phyloP scores from a whole-genome alignment of 2,329 filamentous ascomycete species.

The Xylaria sp. region DNA sequence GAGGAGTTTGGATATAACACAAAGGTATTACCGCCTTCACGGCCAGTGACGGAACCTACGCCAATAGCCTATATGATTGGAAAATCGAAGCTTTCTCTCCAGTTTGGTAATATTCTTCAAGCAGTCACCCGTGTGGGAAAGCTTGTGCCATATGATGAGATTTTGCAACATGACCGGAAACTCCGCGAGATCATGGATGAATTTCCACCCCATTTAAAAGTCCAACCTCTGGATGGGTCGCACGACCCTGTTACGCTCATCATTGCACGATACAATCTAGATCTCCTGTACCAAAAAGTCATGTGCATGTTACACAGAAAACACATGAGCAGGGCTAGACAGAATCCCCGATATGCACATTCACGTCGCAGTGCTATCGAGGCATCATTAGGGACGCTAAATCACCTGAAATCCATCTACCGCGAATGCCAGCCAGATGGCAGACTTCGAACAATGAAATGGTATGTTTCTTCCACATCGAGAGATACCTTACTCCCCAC shows the following conservation, averaged over 20 bases:
- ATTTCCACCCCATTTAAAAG: conserved; percentile 81
- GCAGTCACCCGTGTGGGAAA: conserved; percentile 67
- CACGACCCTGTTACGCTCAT: conserved; percentile 86
- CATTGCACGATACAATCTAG: conserved; percentile 84
- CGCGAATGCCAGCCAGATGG: conserved; percentile 78
- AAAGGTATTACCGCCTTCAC: conserved; percentile 73
- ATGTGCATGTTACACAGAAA: conserved; percentile 90
- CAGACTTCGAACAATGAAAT: conserved; percentile 77
- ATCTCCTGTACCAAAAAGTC: conserved; percentile 88
- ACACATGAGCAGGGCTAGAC: conserved; percentile 80
- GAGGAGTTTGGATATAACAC: conserved; percentile 80
- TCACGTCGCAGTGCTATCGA: conserved; percentile 88
- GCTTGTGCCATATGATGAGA: conserved; percentile 70
- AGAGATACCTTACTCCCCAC: conserved; percentile 88
- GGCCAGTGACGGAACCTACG: conserved; percentile 76
- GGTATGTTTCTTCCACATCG: conserved; percentile 81
- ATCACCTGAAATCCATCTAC: conserved; percentile 80
- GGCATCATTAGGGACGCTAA: conserved; percentile 83
- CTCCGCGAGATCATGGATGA: conserved; percentile 71
- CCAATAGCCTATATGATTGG: conserved; percentile 83
- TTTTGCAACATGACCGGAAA: conserved; percentile 70
- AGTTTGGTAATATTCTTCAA: conserved; percentile 79
- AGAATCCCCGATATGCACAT: conserved; percentile 84
- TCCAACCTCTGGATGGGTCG: conserved; percentile 79
- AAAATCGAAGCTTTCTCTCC: conserved; percentile 74